Conservation (phyloP, 495 filamentous ascomycete genomes). For the Xylaria longipes region DNA sequence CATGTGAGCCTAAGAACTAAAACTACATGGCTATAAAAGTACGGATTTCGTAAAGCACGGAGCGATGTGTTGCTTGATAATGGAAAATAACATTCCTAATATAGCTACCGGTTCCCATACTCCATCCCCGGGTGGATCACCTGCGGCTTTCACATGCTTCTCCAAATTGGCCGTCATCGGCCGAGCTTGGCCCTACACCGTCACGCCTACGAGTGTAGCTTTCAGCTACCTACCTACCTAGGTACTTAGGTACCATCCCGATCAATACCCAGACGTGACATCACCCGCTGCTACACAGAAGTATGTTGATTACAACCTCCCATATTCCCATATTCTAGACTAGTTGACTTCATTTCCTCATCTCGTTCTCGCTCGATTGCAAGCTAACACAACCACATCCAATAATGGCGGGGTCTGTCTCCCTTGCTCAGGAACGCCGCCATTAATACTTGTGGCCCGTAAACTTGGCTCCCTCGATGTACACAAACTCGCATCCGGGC, state of each 20-base stretch:
- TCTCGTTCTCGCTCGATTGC: neutral
- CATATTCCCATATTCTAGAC: neutral
- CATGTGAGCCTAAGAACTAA: neutral
- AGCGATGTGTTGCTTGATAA: neutral
- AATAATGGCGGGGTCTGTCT: constrained; percentile 21
- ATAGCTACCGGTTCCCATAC: neutral
- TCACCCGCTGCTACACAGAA: neutral
- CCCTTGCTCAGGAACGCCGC: neutral
- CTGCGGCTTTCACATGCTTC: constrained; percentile 22
- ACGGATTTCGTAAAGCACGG: too few species aligned
- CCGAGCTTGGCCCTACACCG: constrained; percentile 7
- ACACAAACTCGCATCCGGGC: neutral
- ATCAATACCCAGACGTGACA: neutral
- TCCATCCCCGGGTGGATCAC: constrained; percentile 9
- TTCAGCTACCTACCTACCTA: too few species aligned
- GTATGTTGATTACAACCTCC: neutral
- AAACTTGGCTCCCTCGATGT: neutral
- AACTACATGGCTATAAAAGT: neutral
- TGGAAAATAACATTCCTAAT: neutral
- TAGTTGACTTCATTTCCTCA: neutral
- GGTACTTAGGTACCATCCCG: neutral
- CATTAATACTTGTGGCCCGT: neutral
- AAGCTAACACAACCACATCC: neutral
- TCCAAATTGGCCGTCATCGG: constrained; percentile 1
- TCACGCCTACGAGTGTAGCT: too few species aligned